These are phyloP conservation scores for Setomelanomma holmii DNA, from an alignment of 2,329 filamentous ascomycete genomes.

Conservation along the genomic window DNA sequence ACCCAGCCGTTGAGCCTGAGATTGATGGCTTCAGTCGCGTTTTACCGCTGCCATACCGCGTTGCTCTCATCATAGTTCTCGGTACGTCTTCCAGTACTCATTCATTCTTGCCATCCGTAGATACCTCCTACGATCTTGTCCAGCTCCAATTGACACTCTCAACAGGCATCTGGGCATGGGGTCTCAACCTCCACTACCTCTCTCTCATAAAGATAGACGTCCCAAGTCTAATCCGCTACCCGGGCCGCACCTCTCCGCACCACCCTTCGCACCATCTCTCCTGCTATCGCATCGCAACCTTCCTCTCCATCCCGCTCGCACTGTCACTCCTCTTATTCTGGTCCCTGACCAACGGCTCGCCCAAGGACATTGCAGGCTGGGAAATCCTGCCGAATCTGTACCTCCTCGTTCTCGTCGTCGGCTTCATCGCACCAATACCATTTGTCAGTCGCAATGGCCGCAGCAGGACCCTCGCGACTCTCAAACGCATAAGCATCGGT, in stretches of 20 bases:
- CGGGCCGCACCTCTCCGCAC: slow-evolving; percentile 71
- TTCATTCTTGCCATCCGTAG: not conserved
- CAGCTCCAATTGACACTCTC: not conserved
- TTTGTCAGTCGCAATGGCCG: slow-evolving; percentile 74
- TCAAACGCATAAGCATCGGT: slow-evolving; percentile 81
- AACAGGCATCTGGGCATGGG: slow-evolving; percentile 95
- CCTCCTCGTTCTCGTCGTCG: slow-evolving; percentile 72
- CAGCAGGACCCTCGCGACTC: slow-evolving; percentile 74
- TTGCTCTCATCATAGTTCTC: slow-evolving; percentile 83
- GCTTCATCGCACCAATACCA: slow-evolving; percentile 77
- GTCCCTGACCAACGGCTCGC: slow-evolving; percentile 75
- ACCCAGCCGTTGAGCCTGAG: slow-evolving; percentile 69
- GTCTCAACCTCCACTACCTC: slow-evolving; percentile 87
- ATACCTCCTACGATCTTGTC: not conserved
- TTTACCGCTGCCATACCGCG: slow-evolving; percentile 87
- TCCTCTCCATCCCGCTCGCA: slow-evolving; percentile 74
- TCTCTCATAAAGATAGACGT: slow-evolving; percentile 83
- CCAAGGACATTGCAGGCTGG: slow-evolving; percentile 74
- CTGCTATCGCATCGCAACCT: slow-evolving; percentile 82
- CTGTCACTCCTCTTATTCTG: slow-evolving; percentile 83
- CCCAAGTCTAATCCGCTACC: slow-evolving; percentile 85
- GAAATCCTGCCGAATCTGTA: slow-evolving; percentile 88
- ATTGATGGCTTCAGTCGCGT: slow-evolving; percentile 87
- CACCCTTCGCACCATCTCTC: slow-evolving; percentile 80
- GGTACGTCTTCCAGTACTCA: slow-evolving; percentile 63